Base-by-base conservation (phyloP, 495 filamentous ascomycete genomes). In the Penicillium paradoxum region DNA sequence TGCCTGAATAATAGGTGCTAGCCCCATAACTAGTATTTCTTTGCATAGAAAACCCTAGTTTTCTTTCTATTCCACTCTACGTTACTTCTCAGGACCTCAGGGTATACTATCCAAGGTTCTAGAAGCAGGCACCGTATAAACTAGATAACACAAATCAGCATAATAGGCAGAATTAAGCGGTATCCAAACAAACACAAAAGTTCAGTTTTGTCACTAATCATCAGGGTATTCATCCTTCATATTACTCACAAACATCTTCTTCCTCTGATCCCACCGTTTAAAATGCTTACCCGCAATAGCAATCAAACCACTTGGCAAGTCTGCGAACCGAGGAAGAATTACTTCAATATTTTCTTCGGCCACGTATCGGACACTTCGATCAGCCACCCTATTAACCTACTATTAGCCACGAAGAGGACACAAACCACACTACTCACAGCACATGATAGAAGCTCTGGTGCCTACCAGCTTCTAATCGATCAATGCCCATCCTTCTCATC, bases 261-360 rank as follows among this genome's bases (percentile, higher is more conserved):
- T 72, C n/a, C 67, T 69, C 29, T 64, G 57, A 66, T 95, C 89
- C 82, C 89, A 97, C 17, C 91, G 77, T 71, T 90, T 96, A 62
- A 97, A 97, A 69, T 88, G 86, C 60, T 84, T 86, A 10, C 93
- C 93, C 2, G 91, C 91, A 55, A 92, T 73, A 44, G 72, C 72
- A 55, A 85, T 77, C 45, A 96, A 70, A 4, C 74, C 72, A 10
- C 69, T 63, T 0, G 82, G 72, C 14, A 80, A 66, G 6, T 79
- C 68, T 57, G 54, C 74, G 36, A 57, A 62, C 32, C 71, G 71
- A 36, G 80, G 71, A 2, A 73, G 64, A 37, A 89, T 70, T 19
- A 84, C 75, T 49, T 82, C 76, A 44, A 96, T 87, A 58, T 93
- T 97, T 57, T 96, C 89, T 70, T 96, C 88, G 6, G 90, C 88